These are phyloP conservation scores for Cystoisospora suis DNA, from an alignment of 169 alveolate species.

Conservation along the genomic window DNA sequence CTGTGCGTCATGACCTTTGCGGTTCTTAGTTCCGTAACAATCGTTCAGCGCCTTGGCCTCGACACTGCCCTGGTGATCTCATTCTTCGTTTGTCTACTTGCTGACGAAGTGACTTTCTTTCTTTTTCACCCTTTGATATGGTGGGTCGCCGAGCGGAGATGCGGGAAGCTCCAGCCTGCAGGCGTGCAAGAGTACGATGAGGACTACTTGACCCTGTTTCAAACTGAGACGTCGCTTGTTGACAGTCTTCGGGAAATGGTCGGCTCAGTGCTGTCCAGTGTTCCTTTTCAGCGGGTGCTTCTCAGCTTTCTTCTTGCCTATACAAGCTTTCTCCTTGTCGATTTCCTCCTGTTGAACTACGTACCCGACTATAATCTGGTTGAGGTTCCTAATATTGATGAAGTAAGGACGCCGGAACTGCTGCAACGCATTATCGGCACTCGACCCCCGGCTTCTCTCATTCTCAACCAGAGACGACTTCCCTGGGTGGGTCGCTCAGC, in stretches of 20 bases:
- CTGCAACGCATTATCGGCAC: too few relatives aligned
- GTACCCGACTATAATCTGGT: neutral
- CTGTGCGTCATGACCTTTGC: neutral
- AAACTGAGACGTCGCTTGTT: neutral
- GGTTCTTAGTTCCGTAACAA: neutral
- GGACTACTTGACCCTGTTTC: slow-evolving; percentile 62
- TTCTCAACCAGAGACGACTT: too few relatives aligned
- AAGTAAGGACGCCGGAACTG: neutral
- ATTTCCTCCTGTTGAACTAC: slow-evolving; percentile 2
- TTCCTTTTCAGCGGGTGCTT: neutral
- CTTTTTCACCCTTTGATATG: slow-evolving; percentile 60
- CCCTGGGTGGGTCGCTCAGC: too few relatives aligned
- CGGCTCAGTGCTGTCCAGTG: neutral
- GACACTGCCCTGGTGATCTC: neutral
- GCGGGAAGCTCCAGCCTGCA: slow-evolving; percentile 63
- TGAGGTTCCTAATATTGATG: neutral
- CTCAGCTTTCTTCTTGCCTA: neutral
- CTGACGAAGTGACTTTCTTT: slow-evolving; percentile 15
- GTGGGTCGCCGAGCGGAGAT: slow-evolving; percentile 71
- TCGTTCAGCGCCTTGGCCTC: neutral
- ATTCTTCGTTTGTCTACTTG: neutral
- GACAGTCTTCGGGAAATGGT: neutral
- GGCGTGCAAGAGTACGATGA: slow-evolving; percentile 69
- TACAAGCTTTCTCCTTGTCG: neutral
- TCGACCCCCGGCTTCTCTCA: too few relatives aligned